phyloP scores from a whole-genome alignment of 805 yeast species.

The Brettanomyces sp. region DNA sequence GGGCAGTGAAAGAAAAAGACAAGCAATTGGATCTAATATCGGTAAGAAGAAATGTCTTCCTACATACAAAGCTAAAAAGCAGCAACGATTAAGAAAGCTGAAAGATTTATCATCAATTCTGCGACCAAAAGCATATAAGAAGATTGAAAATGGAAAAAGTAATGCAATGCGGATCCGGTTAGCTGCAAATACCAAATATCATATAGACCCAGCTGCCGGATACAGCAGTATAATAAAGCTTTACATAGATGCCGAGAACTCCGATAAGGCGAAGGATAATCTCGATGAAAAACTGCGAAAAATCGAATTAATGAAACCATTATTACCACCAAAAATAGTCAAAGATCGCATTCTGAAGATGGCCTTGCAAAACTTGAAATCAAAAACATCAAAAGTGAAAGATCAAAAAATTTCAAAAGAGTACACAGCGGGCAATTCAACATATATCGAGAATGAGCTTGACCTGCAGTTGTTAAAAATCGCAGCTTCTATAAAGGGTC shows the following conservation, averaged over 20 bases:
- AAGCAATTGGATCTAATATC: too few species aligned
- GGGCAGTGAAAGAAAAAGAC: too few species aligned
- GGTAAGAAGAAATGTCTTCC: constrained; percentile 6
- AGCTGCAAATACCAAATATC: constrained; percentile 2
- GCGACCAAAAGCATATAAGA: constrained; percentile 10
- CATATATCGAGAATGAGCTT: constrained; percentile 2
- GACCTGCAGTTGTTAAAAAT: constrained; percentile 1
- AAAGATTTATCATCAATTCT: constrained; percentile 10
- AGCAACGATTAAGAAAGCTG: constrained; percentile 6
- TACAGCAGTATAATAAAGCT: constrained; percentile 8
- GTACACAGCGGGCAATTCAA: neutral
- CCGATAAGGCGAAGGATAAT: too few species aligned
- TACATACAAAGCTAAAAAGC: constrained; percentile 9
- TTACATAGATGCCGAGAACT: too few species aligned
- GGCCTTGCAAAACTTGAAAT: neutral
- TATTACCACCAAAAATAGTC: neutral
- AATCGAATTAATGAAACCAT: neutral
- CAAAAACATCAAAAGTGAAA: neutral
- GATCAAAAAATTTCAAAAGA: neutral
- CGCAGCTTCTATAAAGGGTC: neutral
- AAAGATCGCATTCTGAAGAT: neutral
- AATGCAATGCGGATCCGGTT: neutral
- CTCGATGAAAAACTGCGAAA: too few species aligned
- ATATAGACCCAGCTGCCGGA: constrained; percentile 9
- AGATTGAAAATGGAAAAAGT: neutral